phyloP scores from a whole-genome alignment of 371 early-diverging fungal species.

The Mortierella sp. region DNA sequence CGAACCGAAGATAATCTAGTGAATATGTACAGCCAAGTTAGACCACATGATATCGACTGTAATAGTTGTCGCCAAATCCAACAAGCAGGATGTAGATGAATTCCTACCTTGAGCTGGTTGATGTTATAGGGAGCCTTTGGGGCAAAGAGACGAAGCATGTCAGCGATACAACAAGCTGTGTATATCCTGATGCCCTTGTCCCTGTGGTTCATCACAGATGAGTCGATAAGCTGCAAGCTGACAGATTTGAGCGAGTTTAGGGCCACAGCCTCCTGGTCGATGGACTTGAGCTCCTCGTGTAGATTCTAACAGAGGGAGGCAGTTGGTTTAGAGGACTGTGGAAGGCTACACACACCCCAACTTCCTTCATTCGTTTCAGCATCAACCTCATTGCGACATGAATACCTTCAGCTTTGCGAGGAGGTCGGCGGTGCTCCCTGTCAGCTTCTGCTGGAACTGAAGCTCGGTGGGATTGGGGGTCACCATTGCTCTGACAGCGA shows the following conservation, averaged over 20 bases:
- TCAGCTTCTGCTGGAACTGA: constrained; percentile 35
- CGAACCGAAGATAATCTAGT: constrained; percentile 79
- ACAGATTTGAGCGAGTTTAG: constrained; percentile 70
- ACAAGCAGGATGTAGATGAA: not conserved
- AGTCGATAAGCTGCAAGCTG: constrained; percentile 74
- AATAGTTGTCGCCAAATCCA: constrained; percentile 3
- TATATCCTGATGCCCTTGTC: constrained; percentile 82
- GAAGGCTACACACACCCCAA: not conserved
- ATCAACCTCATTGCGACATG: not conserved
- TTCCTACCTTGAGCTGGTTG: constrained; percentile 72
- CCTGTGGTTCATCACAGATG: constrained; percentile 76
- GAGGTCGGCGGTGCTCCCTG: constrained; percentile 28
- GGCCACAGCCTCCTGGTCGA: constrained; percentile 78
- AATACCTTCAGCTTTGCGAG: constrained; percentile 49
- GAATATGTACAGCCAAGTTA: not conserved
- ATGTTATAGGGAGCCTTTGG: constrained; percentile 91
- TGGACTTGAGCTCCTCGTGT: constrained; percentile 68
- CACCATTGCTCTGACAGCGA: constrained; percentile 23
- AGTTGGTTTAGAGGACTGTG: not conserved
- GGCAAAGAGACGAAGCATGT: constrained; percentile 90
- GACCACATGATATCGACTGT: not conserved
- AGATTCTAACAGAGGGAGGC: constrained; percentile 59
- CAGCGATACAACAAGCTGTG: constrained; percentile 91
- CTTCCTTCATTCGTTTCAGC: not conserved
- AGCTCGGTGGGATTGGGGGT: constrained; percentile 24